Percentiles rank a stretch among this genome's conserved stretches.
Conservation (phyloP, 202 grass and related monocot species). For the Bolboschoenoplectus hybrid region DNA sequence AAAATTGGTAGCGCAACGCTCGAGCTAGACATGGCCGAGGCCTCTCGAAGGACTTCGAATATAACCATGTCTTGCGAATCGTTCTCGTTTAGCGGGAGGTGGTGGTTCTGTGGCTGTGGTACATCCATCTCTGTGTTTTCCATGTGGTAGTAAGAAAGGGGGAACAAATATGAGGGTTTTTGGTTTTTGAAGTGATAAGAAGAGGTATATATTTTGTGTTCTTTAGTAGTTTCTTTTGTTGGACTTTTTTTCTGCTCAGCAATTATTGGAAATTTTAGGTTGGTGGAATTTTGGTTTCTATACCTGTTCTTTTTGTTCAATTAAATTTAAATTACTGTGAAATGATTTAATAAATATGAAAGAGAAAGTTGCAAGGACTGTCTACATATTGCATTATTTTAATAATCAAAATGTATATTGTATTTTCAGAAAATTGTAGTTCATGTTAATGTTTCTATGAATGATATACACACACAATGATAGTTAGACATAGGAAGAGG, state of each 20-base stretch:
- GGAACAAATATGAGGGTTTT: constrained; percentile 8
- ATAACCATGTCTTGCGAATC: constrained; percentile 96
- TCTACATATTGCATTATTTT: not conserved
- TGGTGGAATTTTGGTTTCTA: not conserved
- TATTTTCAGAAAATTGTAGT: not conserved
- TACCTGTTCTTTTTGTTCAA: not conserved
- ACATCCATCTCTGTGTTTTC: constrained; percentile 22
- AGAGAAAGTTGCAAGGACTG: not conserved
- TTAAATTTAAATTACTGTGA: not conserved
- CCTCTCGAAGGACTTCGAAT: constrained; percentile 84
- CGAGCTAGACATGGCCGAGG: constrained; percentile 39
- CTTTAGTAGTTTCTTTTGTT: not conserved
- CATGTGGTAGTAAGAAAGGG: not conserved
- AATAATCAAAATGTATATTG: not conserved
- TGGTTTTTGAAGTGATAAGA: constrained; percentile 10
- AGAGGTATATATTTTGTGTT: constrained; percentile 36
- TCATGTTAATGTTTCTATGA: not conserved
- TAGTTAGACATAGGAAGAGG: no score
- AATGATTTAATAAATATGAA: not conserved
- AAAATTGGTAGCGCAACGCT: not conserved
- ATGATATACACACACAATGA: not conserved
- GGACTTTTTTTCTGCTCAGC: not conserved
- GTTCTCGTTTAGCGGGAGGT: constrained; percentile 83
- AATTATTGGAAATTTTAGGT: constrained; percentile 15
- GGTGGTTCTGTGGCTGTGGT: constrained; percentile 31